These are phyloP conservation scores for Syzygium syzygioides DNA, from an alignment of 441 rosid genomes.

Conservation along the genomic window DNA sequence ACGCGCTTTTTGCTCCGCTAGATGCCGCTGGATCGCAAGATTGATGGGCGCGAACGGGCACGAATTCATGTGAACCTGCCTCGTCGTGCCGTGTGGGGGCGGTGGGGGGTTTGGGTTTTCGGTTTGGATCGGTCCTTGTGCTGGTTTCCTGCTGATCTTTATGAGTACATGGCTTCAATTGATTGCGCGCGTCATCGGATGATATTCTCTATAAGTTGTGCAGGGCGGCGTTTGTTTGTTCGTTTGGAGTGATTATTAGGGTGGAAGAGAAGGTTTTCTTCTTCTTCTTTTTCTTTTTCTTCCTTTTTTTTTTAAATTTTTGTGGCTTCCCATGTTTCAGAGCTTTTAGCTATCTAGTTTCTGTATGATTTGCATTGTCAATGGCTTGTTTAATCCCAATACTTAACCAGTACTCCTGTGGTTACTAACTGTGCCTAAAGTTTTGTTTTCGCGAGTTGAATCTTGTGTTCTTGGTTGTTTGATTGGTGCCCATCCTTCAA, in stretches of 20 bases:
- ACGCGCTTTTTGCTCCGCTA: too few relatives aligned
- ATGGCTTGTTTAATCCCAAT: not conserved
- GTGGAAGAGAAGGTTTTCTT: not conserved
- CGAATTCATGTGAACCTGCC: too few relatives aligned
- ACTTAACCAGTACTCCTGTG: not conserved
- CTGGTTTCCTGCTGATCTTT: too few relatives aligned
- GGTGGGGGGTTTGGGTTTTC: too few relatives aligned
- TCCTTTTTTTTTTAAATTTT: not conserved
- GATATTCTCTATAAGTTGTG: not conserved
- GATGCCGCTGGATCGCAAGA: too few relatives aligned
- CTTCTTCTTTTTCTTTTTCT: not conserved
- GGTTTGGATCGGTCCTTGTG: too few relatives aligned
- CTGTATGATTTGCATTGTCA: not conserved
- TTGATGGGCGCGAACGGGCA: too few relatives aligned
- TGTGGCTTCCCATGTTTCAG: not conserved
- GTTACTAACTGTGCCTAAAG: not conserved
- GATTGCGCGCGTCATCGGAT: too few relatives aligned
- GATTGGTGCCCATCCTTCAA: not conserved
- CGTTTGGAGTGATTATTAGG: not conserved
- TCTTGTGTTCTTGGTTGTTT: not conserved
- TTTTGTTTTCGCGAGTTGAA: not conserved
- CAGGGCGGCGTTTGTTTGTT: not conserved
- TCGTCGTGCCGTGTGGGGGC: too few relatives aligned
- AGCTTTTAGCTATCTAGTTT: not conserved
- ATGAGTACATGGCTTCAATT: too few relatives aligned